Evolutionary conservation across 2,329 filamentous ascomycete species (phyloP).

Genomic region (Fusarium torreyae): DNA sequence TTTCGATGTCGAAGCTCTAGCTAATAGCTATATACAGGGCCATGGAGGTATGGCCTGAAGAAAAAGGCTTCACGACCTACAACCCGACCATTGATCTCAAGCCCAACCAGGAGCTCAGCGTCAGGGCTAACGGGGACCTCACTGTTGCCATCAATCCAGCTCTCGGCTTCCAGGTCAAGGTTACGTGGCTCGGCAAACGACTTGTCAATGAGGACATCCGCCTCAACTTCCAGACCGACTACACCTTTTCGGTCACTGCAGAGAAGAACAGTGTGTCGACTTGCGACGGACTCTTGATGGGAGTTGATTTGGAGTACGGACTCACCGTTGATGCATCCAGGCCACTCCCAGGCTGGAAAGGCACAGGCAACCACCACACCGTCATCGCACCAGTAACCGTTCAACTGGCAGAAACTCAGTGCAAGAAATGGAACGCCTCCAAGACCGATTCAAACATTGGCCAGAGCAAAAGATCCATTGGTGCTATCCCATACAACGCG

Average conservation of each 20-base stretch:
- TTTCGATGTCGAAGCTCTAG: neutral
- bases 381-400: neutral
- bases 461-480: neutral
- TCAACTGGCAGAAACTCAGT: neutral
- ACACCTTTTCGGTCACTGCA: constrained; percentile 3
- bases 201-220: constrained; percentile 2
- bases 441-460: neutral
- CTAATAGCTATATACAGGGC: neutral
- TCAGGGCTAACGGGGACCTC: constrained; percentile 1
- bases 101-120: neutral
- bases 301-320: neutral
- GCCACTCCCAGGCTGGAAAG: constrained; percentile 1
- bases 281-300: constrained; percentile 1
- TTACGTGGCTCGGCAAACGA: constrained; percentile 1
- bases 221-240: constrained; percentile 5
- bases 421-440: neutral
- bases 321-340: neutral
- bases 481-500: neutral
- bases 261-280: neutral
- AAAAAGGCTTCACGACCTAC: neutral
- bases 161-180: constrained; percentile 1
- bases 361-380: neutral
- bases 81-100: neutral
- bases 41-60: neutral
- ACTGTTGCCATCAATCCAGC: constrained; percentile 5